Percentiles rank a stretch among this genome's conserved stretches.
Conservation (phyloP, 768 basidiomycete genomes). For the Lactarius trivialis region DNA sequence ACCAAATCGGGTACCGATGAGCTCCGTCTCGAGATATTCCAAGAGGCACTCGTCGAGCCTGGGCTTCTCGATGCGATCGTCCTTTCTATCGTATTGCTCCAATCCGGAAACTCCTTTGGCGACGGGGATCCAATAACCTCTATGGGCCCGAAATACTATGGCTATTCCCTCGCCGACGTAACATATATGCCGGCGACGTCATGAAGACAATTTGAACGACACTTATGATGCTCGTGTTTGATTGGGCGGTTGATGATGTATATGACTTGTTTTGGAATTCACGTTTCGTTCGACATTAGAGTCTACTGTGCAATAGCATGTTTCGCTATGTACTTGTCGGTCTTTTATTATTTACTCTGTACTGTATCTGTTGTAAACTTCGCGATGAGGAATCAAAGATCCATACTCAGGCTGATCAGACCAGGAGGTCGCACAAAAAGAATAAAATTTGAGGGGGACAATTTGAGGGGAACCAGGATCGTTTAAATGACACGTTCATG, state of each 20-base stretch:
- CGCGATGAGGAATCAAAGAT: neutral
- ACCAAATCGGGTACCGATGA: slow-evolving; percentile 2
- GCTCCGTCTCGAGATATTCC: slow-evolving; percentile 11
- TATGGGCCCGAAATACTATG: neutral
- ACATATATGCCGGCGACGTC: no score
- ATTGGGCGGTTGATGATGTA: neutral
- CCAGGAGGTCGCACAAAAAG: no score
- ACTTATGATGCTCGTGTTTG: neutral
- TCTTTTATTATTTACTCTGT: neutral
- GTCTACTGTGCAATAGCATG: neutral
- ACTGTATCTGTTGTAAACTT: neutral
- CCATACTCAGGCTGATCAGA: no score
- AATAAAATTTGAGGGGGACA: no score
- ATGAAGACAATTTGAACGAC: neutral
- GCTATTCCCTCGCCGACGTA: neutral
- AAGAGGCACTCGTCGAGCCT: slow-evolving; percentile 6
- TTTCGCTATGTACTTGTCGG: neutral
- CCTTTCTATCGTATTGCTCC: slow-evolving; percentile 5
- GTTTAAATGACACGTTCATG: neutral
- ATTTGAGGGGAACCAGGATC: neutral
- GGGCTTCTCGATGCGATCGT: slow-evolving; percentile 14
- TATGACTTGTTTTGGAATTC: neutral
- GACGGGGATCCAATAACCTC: neutral
- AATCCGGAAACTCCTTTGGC: slow-evolving; percentile 10
- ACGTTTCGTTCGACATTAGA: neutral